Evolutionary conservation across 768 basidiomycete species (phyloP).

Genomic region (Agrocybe praecox): DNA sequence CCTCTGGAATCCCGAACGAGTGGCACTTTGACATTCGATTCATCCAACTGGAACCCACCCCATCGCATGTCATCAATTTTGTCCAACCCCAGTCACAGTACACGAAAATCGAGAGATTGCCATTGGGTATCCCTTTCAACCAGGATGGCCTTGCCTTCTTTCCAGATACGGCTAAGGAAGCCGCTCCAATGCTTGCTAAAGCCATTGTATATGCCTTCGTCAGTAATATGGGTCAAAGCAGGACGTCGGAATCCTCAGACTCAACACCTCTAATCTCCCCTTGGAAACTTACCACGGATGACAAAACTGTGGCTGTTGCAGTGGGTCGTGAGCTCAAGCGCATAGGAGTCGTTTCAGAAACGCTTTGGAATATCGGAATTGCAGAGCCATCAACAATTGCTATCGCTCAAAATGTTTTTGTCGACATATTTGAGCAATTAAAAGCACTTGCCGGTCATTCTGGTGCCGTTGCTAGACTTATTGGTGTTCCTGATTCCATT

Average conservation of each 20-base stretch:
- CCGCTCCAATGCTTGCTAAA: conserved; percentile 30
- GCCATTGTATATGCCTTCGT: conserved; percentile 30
- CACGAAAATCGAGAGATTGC: conserved; percentile 26
- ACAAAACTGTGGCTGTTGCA: conserved; percentile 22
- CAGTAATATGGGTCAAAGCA: conserved; percentile 17
- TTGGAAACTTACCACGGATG: conserved; percentile 27
- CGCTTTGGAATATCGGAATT: conserved; percentile 26
- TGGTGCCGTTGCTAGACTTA: background rate
- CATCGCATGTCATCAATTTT: conserved; percentile 29
- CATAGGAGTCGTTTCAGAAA: conserved; percentile 22
- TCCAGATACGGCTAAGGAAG: conserved; percentile 30
- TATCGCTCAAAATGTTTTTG: background rate
- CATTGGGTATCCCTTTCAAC: conserved; percentile 11
- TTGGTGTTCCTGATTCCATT: conserved; percentile 7
- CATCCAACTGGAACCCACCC: conserved; percentile 30
- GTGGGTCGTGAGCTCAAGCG: conserved; percentile 29
- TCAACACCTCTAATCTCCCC: conserved; percentile 14
- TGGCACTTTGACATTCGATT: conserved; percentile 41
- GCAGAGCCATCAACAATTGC: background rate
- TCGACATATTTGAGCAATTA: background rate
- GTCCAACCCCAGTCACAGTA: conserved; percentile 28
- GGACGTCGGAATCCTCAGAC: background rate
- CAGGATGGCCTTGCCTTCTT: conserved; percentile 26
- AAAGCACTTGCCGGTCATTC: background rate
- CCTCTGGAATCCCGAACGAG: conserved; percentile 26